Percentiles rank a stretch among this genome's conserved stretches.
These are phyloP conservation scores for Alternaria consortialis DNA, from an alignment of 2,329 filamentous ascomycete genomes.

Conservation along the genomic window DNA sequence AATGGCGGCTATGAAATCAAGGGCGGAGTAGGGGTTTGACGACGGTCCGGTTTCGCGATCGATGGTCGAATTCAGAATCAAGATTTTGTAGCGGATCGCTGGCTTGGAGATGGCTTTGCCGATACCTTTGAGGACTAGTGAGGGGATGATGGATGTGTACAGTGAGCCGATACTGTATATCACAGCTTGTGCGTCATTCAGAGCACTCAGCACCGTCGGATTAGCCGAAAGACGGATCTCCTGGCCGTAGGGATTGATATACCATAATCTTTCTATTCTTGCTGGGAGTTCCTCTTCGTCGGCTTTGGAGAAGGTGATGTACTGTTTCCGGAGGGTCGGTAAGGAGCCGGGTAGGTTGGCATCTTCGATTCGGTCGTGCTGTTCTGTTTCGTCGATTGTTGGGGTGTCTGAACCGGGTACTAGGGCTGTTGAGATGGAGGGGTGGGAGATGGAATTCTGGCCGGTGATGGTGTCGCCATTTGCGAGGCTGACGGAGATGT, in stretches of 20 bases:
- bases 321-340: slow-evolving; percentile 78
- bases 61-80: slow-evolving; percentile 83
- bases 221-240: slow-evolving; percentile 89
- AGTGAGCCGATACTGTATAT: slow-evolving; percentile 95
- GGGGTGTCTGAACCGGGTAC: slow-evolving; percentile 23
- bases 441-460: slow-evolving; percentile 71
- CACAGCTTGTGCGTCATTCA: slow-evolving; percentile 71
- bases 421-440: slow-evolving; percentile 40
- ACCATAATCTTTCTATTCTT: slow-evolving; percentile 86
- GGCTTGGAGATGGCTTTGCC: slow-evolving; percentile 68
- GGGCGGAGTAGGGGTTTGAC: slow-evolving; percentile 70
- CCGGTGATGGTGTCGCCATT: slow-evolving; percentile 84
- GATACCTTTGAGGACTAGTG: slow-evolving; percentile 78
- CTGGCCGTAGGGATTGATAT: slow-evolving; percentile 98
- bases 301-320: slow-evolving; percentile 81
- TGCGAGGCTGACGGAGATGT: slow-evolving; percentile 84
- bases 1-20: slow-evolving; percentile 85
- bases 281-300: slow-evolving; percentile 78
- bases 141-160: slow-evolving; percentile 89
- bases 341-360: slow-evolving; percentile 83
- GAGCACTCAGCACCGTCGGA: slow-evolving; percentile 75
- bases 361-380: slow-evolving; percentile 76
- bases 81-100: slow-evolving; percentile 72
- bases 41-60: slow-evolving; percentile 88
- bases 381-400: slow-evolving; percentile 55